Percentiles rank a stretch among this genome's conserved stretches.
These are phyloP conservation scores for Penicillium canariense DNA, from an alignment of 495 filamentous ascomycete species.

Conservation along the genomic window DNA sequence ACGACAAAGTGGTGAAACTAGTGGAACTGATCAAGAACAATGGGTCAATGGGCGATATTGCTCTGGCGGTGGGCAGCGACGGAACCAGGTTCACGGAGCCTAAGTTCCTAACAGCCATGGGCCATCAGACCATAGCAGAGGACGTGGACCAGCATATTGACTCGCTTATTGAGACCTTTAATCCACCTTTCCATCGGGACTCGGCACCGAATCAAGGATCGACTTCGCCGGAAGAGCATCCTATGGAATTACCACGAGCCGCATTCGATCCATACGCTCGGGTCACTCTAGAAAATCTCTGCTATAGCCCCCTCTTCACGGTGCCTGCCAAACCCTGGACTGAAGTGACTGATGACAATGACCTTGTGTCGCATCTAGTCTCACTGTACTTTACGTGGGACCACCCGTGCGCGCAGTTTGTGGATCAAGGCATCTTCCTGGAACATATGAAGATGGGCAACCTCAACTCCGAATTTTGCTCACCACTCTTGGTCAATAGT, in stretches of 20 bases:
- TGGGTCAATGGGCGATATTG: constrained; percentile 24
- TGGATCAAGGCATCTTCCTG: constrained; percentile 38
- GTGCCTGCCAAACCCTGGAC: constrained; percentile 48
- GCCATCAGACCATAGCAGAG: constrained; percentile 9
- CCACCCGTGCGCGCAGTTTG: constrained; percentile 36
- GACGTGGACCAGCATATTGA: constrained; percentile 7
- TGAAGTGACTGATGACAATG: constrained; percentile 41
- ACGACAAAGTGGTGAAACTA: constrained; percentile 24
- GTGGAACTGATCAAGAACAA: constrained; percentile 27
- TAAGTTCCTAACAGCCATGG: constrained; percentile 5
- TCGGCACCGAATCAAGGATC: constrained; percentile 13
- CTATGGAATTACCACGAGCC: constrained; percentile 6
- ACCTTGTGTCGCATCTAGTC: constrained; percentile 47
- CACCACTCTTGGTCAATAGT: constrained; percentile 39
- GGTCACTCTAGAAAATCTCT: constrained; percentile 36
- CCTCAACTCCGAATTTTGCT: constrained; percentile 32
- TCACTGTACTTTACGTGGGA: constrained; percentile 49
- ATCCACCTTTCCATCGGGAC: neutral
- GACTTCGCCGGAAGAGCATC: constrained; percentile 15
- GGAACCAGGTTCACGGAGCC: constrained; percentile 21
- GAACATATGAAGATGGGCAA: constrained; percentile 28
- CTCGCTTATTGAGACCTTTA: neutral
- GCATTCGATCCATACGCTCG: constrained; percentile 25
- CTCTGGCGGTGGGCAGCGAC: constrained; percentile 21
- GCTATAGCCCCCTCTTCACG: constrained; percentile 35